phyloP scores from a whole-genome alignment of 2,329 filamentous ascomycete genomes.

The Basipetospora chlamydospora region DNA sequence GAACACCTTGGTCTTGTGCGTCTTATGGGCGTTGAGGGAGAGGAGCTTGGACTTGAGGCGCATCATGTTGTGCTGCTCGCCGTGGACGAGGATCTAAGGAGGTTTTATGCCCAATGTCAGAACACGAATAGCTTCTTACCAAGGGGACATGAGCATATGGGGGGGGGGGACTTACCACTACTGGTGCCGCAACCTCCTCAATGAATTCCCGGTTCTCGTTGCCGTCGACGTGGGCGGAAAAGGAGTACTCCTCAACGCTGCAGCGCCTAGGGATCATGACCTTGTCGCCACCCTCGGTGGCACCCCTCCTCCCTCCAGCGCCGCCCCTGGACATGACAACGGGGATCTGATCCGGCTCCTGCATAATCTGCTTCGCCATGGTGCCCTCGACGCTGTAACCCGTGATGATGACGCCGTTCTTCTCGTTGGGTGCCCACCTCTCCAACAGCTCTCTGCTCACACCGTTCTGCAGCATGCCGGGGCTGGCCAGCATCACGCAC shows the following conservation, averaged over 20 bases:
- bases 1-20: slow-evolving; percentile 76
- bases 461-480: slow-evolving; percentile 96
- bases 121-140: background rate
- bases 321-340: slow-evolving; percentile 74
- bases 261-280: slow-evolving; percentile 85
- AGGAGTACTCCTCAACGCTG: slow-evolving; percentile 86
- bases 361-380: slow-evolving; percentile 92
- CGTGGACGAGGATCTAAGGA: slow-evolving; percentile 73
- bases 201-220: slow-evolving; percentile 95
- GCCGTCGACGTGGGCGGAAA: slow-evolving; percentile 92
- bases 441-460: slow-evolving; percentile 87
- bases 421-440: slow-evolving; percentile 87
- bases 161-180: slow-evolving; percentile 56
- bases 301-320: slow-evolving; percentile 28
- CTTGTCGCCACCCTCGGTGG: slow-evolving; percentile 62
- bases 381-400: slow-evolving; percentile 98
- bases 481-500: slow-evolving; percentile 93
- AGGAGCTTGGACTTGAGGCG: slow-evolving; percentile 87
- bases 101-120: background rate
- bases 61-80: slow-evolving; percentile 97
- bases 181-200: slow-evolving; percentile 79
- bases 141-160: background rate
- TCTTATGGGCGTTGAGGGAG: slow-evolving; percentile 74
- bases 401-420: slow-evolving; percentile 97
- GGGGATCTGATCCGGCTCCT: slow-evolving; percentile 87